Conservation (phyloP, 2,329 filamentous ascomycete genomes). For the Fonsecaea nubica region DNA sequence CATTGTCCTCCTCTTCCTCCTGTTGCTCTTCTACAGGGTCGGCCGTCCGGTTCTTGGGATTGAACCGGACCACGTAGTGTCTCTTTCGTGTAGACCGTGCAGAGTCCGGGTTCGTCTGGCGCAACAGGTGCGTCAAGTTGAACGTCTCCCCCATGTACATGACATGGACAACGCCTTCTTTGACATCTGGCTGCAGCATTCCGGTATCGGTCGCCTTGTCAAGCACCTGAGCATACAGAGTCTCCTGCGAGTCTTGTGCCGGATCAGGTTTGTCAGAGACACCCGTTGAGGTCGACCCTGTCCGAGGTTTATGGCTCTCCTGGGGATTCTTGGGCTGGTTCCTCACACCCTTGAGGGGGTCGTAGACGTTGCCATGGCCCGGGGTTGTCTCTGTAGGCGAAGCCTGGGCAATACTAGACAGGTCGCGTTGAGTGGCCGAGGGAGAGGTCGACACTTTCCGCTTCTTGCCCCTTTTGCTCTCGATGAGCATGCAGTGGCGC, state of each 20-base stretch:
- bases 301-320: conserved; percentile 2
- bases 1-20: conserved; percentile 36
- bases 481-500: conserved; percentile 40
- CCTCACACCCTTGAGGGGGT: conserved; percentile 28
- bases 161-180: conserved; percentile 32
- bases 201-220: conserved; percentile 31
- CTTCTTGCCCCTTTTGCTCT: conserved; percentile 41
- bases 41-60: conserved; percentile 31
- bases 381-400: conserved; percentile 8
- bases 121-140: conserved; percentile 38
- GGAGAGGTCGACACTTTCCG: conserved; percentile 27
- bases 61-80: conserved; percentile 30
- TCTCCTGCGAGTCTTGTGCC: conserved; percentile 28
- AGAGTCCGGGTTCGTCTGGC: conserved; percentile 34
- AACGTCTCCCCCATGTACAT: conserved; percentile 35
- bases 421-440: conserved; percentile 20
- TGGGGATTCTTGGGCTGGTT: conserved; percentile 12
- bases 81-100: conserved; percentile 26
- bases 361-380: conserved; percentile 30
- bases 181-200: conserved; percentile 15
- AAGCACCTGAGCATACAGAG: conserved; percentile 31
- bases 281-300: conserved; percentile 17
- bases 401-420: conserved; percentile 13
- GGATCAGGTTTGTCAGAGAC: conserved; percentile 25
- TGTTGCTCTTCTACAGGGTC: conserved; percentile 17